Evolutionary conservation across 1,139 yeast species (phyloP).

Genomic region (Geotrichum carabidarum): DNA sequence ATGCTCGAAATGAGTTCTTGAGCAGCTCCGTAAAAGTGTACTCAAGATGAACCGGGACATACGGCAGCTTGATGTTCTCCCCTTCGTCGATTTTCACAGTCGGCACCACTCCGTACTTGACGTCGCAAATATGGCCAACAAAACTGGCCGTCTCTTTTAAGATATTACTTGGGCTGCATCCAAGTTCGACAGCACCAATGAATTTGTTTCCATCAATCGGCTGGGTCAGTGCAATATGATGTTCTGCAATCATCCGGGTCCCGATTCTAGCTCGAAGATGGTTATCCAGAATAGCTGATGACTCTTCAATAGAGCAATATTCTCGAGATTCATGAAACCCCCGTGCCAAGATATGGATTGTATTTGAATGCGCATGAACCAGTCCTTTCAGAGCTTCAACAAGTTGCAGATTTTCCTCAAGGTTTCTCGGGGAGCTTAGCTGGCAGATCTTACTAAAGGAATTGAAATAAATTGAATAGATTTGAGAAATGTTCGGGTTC

Average conservation of each 20-base stretch:
- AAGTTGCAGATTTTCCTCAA: conserved; percentile 52
- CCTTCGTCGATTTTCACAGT: conserved; percentile 44
- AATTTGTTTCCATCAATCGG: conserved; percentile 44
- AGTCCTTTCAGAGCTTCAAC: conserved; percentile 51
- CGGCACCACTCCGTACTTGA: conserved; percentile 75
- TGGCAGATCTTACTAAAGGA: conserved; percentile 62
- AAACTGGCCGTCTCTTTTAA: conserved; percentile 60
- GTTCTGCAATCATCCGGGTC: conserved; percentile 80
- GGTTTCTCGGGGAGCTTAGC: conserved; percentile 41
- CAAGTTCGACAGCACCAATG: conserved; percentile 68
- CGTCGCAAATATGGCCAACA: conserved; percentile 73
- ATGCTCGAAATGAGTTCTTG: conserved; percentile 82
- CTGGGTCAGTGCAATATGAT: conserved; percentile 59
- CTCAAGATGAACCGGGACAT: conserved; percentile 81
- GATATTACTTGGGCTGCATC: conserved; percentile 57
- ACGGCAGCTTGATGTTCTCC: conserved; percentile 54
- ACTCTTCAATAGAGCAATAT: conserved; percentile 46
- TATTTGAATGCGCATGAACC: conserved; percentile 73
- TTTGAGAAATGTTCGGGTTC: conserved; percentile 81
- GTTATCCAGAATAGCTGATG: conserved; percentile 61
- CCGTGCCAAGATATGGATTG: conserved; percentile 69
- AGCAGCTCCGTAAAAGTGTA: conserved; percentile 78
- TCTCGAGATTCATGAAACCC: conserved; percentile 74
- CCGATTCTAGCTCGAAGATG: conserved; percentile 80
- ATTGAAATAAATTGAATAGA: conserved; percentile 64